Evolutionary conservation across 108 stramenopile genomes (phyloP).

Genomic region (Schizochytrium sp.): DNA sequence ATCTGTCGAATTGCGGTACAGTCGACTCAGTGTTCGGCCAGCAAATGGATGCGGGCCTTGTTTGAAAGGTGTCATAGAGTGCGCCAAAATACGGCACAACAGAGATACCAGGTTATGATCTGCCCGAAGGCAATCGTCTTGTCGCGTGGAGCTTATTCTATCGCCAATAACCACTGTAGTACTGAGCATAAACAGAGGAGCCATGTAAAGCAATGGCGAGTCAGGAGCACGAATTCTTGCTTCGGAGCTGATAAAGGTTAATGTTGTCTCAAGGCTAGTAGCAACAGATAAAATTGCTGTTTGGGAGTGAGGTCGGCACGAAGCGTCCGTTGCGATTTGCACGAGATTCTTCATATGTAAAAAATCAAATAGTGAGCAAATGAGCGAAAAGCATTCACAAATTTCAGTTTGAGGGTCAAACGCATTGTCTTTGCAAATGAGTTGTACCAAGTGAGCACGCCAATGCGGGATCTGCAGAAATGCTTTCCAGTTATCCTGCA

Average conservation of each 20-base stretch:
- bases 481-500: slow-evolving; percentile 29
- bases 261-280: neutral
- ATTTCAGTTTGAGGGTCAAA: neutral
- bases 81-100: neutral
- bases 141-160: neutral
- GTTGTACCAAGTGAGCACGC: neutral
- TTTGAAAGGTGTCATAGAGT: neutral
- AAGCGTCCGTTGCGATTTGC: slow-evolving; percentile 8
- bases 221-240: neutral
- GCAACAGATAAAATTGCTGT: neutral
- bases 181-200: neutral
- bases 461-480: slow-evolving; percentile 19
- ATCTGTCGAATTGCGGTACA: too few relatives aligned
- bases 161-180: neutral
- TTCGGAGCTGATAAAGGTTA: neutral
- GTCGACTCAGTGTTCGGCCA: neutral
- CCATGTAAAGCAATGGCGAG: neutral
- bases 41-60: slow-evolving; percentile 1
- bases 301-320: neutral
- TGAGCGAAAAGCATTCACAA: neutral
- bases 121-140: neutral
- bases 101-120: neutral
- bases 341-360: neutral
- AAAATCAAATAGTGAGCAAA: neutral
- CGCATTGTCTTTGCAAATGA: neutral